Base-by-base conservation (phyloP, 1,284 basidiomycete species). In the Abortiporus biennis region DNA sequence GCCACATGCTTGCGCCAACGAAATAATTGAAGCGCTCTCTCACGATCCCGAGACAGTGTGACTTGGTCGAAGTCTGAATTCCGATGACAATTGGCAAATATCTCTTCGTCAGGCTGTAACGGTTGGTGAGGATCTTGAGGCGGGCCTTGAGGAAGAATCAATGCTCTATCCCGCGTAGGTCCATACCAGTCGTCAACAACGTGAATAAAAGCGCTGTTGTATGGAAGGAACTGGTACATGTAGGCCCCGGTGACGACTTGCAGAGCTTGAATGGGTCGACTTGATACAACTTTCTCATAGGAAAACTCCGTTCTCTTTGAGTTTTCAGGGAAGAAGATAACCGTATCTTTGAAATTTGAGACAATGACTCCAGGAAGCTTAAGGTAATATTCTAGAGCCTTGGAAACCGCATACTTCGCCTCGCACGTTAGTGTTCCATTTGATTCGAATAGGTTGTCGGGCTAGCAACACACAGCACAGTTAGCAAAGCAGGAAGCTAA, bases 101-200 rank as follows among this genome's bases (percentile, higher is more conserved):
- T 19, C 6, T 36, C 17, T 31, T 42, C 36, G 20, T 42, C 40
- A 11, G 36, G 17, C 16, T 16, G 9, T 8, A 42, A 24, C 13
- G 40, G 40, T 19, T 42, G n/a, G 20, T 36, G 9, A 16, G 40
- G 40, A 17, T 42, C 31, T 20, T 35, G 13, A 20, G 31, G 40
- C n/a, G 40, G 40, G 13, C 40, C 40, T 16, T 42, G 6, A 19
- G 40, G 36, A 16, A 39, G 36, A 35, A 42, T 16, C 12, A 40
- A 8, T 11, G 34, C 20, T 12, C 35, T 31, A 20, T 42, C 40
- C n/a, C 8, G 17, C 21, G 15, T 27, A 13, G 15, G 11, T 19
- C 29, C 40, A 15, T 27, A 9, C 8, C 13, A 8, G 17, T 6
- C 9, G 17, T 16, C 19, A 16, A 16, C 8, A 11, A 17, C 20